Evolutionary conservation across 192 early-diverging fungal genomes (phyloP), one percentile per base, ranked within the genome.

Genomic region (Borealophlyctis nickersoniae): DNA sequence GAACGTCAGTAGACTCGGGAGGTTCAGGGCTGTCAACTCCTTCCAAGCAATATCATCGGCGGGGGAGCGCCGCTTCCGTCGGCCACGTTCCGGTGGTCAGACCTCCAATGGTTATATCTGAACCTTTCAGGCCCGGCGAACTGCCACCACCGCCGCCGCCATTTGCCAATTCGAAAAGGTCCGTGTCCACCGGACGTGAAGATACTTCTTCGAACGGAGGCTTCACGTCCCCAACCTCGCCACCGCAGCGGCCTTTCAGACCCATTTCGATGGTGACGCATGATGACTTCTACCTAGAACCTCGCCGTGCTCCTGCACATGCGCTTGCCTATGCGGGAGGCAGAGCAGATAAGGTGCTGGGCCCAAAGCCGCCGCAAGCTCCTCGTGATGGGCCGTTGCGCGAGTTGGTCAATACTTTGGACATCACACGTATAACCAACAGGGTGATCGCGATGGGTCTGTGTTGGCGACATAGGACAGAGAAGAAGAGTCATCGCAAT

Each of bases 351-450:
- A 45, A 19, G 26, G 55, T 56, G 26, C 4, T 56, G 19, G 55
- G 55, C 2, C 7, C 55, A 4, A 3, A 5, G 55, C 49, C 63
- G 28, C 66, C 61, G 14, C 50, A 52, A 32, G 24, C 64, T 2
- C 72, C 72, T 11, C 7, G 22, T 5, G 67, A 69, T 50, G 32
- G 56, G 16, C 24, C 24, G 14, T 72, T 77, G 27, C 48, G 39
- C 4, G 19, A 32, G 23, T 27, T 78, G 4, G 54, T 69, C 24
- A 39, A 48, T n/a, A 49, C 48, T 4, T 58, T 85, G 4, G 79
- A 84, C 56, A 65, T 85, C 22, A 69, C 70, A 2, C 67, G 78
- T 3, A 82, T 85, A 23, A 84, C 78, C 5, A 71, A 85, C 45
- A 64, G 81, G 13, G 60, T 85, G 22, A 31, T 82, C 9, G 73